Evolutionary conservation across 805 yeast species (phyloP), one percentile per base, ranked within the genome.

Genomic region (Suhomyces prunicola): DNA sequence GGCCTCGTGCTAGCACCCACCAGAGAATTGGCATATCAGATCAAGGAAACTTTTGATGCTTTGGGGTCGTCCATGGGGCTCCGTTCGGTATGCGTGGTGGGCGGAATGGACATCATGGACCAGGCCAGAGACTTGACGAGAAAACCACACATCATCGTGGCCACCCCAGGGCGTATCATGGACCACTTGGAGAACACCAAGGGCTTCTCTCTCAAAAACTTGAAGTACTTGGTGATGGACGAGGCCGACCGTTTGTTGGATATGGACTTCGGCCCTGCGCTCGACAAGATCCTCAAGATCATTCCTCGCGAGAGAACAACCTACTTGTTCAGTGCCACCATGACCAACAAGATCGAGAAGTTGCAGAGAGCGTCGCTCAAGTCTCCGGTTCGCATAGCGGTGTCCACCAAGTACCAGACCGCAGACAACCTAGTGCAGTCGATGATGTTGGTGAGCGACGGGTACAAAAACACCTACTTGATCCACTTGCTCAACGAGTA

Each of bases 81-180:
- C n/a, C 79, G 96, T 63, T 79, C 93, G 22, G 85, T 85, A 3
- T 91, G 96, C 53, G 82, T 93, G 57, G 97, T 94, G 36, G 99
- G 99, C 61, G 99, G 99, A 56, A 92, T 94, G 93, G 97, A 90
- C 67, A 88, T 89, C 88, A 90, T 94, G 94, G 96, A 91, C 60
- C 99, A 93, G 71, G 94, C 97, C 0, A 81, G 96, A 56, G 97
- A 94, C 58, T 78, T 93, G 62, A 88, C 90, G 87, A 82, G 94
- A 60, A 91, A 90, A 63, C 99, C 99, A 3, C 99, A 93, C 66
- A 82, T 93, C 46, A 81, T 93, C 52, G 96, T 93, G 56, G 98
- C 98, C 19, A 94, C 99, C 0, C 98, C 99, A 0, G 96, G 96
- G 49, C 79, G 97, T 69, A 75, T 92, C 54, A 84, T 93, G 82